Evolutionary conservation across 2,329 filamentous ascomycete genomes (phyloP), one percentile per base, ranked within the genome.

Genomic region (Pseudogymnoascus verrucosus): DNA sequence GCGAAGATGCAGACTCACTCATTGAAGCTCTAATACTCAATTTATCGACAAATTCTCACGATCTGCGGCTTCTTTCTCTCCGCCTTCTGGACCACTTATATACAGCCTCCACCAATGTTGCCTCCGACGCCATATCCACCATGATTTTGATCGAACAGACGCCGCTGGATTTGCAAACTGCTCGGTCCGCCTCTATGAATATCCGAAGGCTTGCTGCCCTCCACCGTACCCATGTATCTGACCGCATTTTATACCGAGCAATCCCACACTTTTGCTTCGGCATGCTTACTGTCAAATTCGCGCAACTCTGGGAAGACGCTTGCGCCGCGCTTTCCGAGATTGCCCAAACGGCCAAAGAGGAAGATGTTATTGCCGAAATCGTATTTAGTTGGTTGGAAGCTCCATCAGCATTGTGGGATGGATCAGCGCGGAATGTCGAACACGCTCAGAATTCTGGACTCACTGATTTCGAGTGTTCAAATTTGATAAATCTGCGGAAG

Each of bases 251-350:
- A 67, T 80, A 84, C 64, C 82, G 84, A 69, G 85, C 91, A 5
- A 82, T 98, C 31, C 90, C 93, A 0, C 82, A 85, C 0, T 98
- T 93, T 71, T 87, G 91, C 69, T 96, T 97, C 69, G 95, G 95
- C 60, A 83, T 97, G 75, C 82, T 98, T 65, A 95, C 93, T 0
- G 86, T 96, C 60, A 90, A 89, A 68, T 81, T 97, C 67, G 84
- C 92, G 0, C 91, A 91, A 37, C 80, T 96, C 5, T 97, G 93
- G 90, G 90, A 96, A 65, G 91, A 96, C 70, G 84, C 90, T 0
- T 85, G 89, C 61, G 83, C 86, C 63, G 86, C 90, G 0, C 77
- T 99, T 71, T 89, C 91, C 70, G 82, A 88, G 61, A 86, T 99
- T 62, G 84, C 87, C 19, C 83, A 90, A 68, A 82, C 82, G 21